Evolutionary conservation across 257 asterid genomes (phyloP).

Genomic region (Solanum dulcamara): DNA sequence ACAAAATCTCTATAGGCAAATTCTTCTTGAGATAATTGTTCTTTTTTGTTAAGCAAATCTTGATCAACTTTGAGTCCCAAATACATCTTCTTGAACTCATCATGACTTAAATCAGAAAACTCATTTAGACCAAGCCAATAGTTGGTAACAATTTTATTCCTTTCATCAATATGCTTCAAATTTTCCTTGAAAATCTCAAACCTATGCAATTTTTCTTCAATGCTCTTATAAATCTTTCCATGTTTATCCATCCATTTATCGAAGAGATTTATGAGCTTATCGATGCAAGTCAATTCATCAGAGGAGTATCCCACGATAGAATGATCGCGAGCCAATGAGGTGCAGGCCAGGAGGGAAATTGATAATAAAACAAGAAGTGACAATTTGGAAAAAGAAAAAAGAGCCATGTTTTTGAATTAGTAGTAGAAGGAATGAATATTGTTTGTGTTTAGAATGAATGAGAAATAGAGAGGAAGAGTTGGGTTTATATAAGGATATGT

Average conservation of each 20-base stretch:
- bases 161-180: slow-evolving; percentile 56
- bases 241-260: slow-evolving; percentile 50
- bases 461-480: not conserved
- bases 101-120: slow-evolving; percentile 56
- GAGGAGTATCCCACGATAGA: slow-evolving; percentile 52
- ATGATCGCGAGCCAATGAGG: slow-evolving; percentile 28
- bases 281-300: slow-evolving; percentile 38
- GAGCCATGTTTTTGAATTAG: slow-evolving; percentile 18
- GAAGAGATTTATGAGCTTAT: slow-evolving; percentile 49
- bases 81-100: slow-evolving; percentile 46
- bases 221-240: slow-evolving; percentile 31
- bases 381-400: slow-evolving; percentile 18
- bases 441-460: slow-evolving; percentile 15
- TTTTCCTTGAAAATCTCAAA: slow-evolving; percentile 60
- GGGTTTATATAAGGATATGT: slow-evolving; percentile 7
- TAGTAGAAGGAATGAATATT: not conserved
- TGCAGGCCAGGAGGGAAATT: slow-evolving; percentile 5
- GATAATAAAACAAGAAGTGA: slow-evolving; percentile 18
- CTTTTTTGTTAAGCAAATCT: not conserved
- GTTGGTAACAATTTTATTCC: slow-evolving; percentile 31
- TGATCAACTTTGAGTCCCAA: slow-evolving; percentile 37
- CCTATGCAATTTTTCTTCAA: slow-evolving; percentile 55
- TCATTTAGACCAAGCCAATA: slow-evolving; percentile 65
- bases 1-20: slow-evolving; percentile 30
- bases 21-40: slow-evolving; percentile 9